A percentile compares a stretch with the other conserved stretches of the same genome.
Conservation (phyloP, 2,329 filamentous ascomycete species). For the Pestalotiopsis sp. region DNA sequence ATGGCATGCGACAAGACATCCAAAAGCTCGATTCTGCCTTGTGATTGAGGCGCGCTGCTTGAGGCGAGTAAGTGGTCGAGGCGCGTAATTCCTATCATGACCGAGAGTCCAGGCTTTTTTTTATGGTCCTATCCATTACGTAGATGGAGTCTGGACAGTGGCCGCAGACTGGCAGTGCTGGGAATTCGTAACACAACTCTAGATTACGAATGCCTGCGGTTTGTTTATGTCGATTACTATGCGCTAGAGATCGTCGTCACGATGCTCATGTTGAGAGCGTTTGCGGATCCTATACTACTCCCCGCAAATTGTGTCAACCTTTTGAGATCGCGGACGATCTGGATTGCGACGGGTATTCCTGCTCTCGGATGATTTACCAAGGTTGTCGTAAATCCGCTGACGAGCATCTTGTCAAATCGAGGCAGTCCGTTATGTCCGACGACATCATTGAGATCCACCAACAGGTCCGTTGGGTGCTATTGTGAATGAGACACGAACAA, state of each 20-base stretch:
- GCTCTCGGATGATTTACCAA: not conserved
- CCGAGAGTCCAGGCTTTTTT: not conserved
- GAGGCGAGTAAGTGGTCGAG: not conserved
- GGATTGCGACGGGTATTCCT: not conserved
- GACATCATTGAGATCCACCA: not conserved
- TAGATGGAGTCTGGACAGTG: too few relatives aligned
- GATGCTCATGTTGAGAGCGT: not conserved
- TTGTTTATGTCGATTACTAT: not conserved
- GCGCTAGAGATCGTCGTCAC: not conserved
- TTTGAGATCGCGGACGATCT: not conserved
- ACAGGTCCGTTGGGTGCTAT: not conserved
- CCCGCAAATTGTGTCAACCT: not conserved
- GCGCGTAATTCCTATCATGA: not conserved
- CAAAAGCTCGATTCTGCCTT: not conserved
- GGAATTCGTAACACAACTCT: too few relatives aligned
- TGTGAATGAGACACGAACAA: not conserved
- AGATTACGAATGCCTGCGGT: not conserved
- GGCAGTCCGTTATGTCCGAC: not conserved
- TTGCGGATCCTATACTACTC: not conserved
- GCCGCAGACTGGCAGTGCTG: too few relatives aligned
- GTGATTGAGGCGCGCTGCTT: not conserved
- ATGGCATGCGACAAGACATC: not conserved
- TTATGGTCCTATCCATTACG: too few relatives aligned
- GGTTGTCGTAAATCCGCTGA: not conserved
- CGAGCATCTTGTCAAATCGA: not conserved